These are phyloP conservation scores for Coelastrella sp. DNA, from an alignment of 139 green algal genomes.

Conservation along the genomic window DNA sequence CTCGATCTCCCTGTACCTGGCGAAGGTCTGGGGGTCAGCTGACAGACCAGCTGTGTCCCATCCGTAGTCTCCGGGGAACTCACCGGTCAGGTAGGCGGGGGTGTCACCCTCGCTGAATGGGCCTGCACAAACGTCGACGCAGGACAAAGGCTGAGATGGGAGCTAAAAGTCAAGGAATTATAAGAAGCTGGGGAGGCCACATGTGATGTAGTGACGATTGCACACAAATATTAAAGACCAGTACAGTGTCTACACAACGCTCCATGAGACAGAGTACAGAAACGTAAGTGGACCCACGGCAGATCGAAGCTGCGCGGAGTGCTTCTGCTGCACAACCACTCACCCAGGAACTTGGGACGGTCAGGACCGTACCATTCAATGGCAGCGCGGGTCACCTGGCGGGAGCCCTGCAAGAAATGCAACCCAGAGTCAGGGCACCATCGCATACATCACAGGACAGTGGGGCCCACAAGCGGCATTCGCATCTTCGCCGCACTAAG, in stretches of 20 bases:
- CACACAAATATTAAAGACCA: too few relatives aligned
- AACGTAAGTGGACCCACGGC: background rate
- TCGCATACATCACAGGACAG: background rate
- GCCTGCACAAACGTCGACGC: background rate
- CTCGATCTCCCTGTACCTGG: slow-evolving; percentile 76
- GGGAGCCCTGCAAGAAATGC: slow-evolving; percentile 7
- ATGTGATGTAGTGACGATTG: too few relatives aligned
- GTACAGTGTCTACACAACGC: too few relatives aligned
- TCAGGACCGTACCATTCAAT: slow-evolving; percentile 66
- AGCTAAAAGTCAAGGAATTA: background rate
- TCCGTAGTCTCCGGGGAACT: slow-evolving; percentile 90
- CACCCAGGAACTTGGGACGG: slow-evolving; percentile 81
- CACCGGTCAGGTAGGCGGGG: slow-evolving; percentile 87
- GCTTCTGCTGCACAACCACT: background rate
- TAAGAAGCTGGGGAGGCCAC: background rate
- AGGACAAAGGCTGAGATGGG: background rate
- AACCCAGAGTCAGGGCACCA: background rate
- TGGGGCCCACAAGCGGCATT: background rate
- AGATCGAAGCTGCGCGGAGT: background rate
- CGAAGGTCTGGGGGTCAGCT: slow-evolving; percentile 95
- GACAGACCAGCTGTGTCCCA: slow-evolving; percentile 95
- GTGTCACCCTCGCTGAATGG: slow-evolving; percentile 69
- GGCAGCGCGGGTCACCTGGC: slow-evolving; percentile 43
- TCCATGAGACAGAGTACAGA: background rate
- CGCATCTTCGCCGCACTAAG: background rate